Evolutionary conservation across 306 rosid species (phyloP), one percentile per base, ranked within the genome.

Genomic region (Malus sylvestris): DNA sequence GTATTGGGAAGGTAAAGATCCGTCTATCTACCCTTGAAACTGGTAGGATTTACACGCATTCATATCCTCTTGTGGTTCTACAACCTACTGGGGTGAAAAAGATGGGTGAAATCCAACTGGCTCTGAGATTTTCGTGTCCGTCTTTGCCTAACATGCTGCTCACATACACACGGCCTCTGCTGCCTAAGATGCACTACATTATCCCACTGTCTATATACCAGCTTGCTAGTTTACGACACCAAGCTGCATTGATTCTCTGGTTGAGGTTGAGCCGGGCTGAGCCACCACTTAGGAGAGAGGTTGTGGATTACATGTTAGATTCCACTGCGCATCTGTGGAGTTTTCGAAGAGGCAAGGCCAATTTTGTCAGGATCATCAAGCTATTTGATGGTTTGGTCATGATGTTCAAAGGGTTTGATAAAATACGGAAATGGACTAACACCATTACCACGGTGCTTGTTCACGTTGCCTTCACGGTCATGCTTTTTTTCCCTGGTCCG

Each of bases 271-370:
- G 70, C 29, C 68, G 70, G 4, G 29, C 71, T 16, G 83, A 80
- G 57, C 83, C 83, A 74, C 83, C 79, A 7, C 62, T 68, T 32
- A 68, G 19, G 79, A 57, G 46, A 33, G 83, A 74, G 68, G 71
- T 74, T 29, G 83, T 80, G 65, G 49, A 59, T 16, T 80, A 45
- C 13, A 74, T 88, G 80, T 76, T 88, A 64, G 83, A 78, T 60
- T 79, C 55, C n/a, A 62, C 69, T 0, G 85, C 75, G 58, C 69
- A 25, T 4, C 2, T 10, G 3, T 88, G 91, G 87, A 85, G 88
- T 72, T 12, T 70, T 55, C 59, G 86, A 33, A 85, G 81, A 81
- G 74, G 75, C 70, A 77, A 29, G 76, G 81, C 79, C 3, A 84
- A 83, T 57, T 63, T 79, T 3, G 66, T n/a, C n/a, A 81, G 89